Percentiles rank a stretch among this genome's conserved stretches.
These are phyloP conservation scores for Clathrus columnatus DNA, from an alignment of 768 basidiomycete genomes.

Conservation along the genomic window DNA sequence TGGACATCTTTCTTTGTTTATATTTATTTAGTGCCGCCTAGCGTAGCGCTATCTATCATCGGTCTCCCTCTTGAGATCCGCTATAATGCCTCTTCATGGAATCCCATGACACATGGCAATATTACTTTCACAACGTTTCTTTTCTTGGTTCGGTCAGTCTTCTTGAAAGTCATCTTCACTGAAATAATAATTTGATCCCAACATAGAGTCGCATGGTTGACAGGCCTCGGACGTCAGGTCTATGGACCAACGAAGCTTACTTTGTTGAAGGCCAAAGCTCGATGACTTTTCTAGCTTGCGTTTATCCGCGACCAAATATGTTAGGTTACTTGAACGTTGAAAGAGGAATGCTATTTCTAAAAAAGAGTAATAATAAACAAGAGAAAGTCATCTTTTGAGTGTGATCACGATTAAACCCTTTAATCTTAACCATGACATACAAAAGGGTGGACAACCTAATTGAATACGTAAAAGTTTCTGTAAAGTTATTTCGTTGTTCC, in stretches of 20 bases:
- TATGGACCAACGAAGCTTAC: slow-evolving; percentile 19
- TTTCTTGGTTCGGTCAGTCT: slow-evolving; percentile 45
- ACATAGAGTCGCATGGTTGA: slow-evolving; percentile 46
- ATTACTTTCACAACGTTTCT: slow-evolving; percentile 55
- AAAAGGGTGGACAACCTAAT: not conserved
- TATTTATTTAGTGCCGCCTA: slow-evolving; percentile 21
- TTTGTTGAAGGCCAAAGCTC: not conserved
- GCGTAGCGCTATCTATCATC: slow-evolving; percentile 48
- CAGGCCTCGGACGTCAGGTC: slow-evolving; percentile 38
- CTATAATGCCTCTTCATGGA: slow-evolving; percentile 49
- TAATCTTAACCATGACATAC: not conserved
- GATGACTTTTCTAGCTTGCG: not conserved
- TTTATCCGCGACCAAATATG: not conserved
- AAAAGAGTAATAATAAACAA: not conserved
- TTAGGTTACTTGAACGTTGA: not conserved
- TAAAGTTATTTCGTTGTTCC: slow-evolving; percentile 4
- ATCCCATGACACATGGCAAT: slow-evolving; percentile 68
- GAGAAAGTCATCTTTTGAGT: not conserved
- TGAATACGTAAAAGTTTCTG: not conserved
- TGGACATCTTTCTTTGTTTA: slow-evolving; percentile 12
- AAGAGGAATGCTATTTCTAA: not conserved
- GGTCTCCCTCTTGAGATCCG: slow-evolving; percentile 50
- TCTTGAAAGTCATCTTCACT: not conserved
- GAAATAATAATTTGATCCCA: not conserved
- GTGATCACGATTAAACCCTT: not conserved